These are phyloP conservation scores for Fusarium circinatum DNA, from an alignment of 2,329 filamentous ascomycete species.

Conservation along the genomic window DNA sequence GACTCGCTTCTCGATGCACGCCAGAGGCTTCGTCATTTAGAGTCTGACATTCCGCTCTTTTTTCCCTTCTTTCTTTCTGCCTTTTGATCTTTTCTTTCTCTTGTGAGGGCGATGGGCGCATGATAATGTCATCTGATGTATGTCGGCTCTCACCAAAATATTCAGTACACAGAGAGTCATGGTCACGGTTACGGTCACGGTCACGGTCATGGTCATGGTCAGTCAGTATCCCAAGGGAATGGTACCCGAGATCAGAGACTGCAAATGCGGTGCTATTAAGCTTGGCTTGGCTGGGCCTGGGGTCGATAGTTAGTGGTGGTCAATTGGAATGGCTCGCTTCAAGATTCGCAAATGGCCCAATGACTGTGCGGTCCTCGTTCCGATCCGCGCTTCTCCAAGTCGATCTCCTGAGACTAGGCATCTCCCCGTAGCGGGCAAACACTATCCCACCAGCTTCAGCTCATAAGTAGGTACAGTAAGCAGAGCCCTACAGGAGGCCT, in stretches of 20 bases:
- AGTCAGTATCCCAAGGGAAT: neutral
- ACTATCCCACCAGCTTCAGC: neutral
- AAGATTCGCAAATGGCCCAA: neutral
- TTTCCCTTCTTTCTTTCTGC: neutral
- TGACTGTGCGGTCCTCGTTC: constrained; percentile 8
- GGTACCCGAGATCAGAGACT: neutral
- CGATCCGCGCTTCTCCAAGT: constrained; percentile 16
- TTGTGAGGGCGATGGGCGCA: neutral
- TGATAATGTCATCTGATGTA: neutral
- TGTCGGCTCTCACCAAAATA: neutral
- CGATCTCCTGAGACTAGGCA: constrained; percentile 11
- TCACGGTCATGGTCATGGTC: neutral
- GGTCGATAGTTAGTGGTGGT: neutral
- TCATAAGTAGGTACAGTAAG: neutral
- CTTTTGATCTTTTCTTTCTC: neutral
- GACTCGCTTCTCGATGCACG: constrained; percentile 46
- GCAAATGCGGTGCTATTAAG: neutral
- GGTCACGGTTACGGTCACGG: neutral
- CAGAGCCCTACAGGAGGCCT: neutral
- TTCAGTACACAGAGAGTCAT: neutral
- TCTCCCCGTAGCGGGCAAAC: neutral
- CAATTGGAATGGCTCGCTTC: constrained; percentile 1
- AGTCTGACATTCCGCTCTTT: constrained; percentile 27
- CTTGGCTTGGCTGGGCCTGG: neutral
- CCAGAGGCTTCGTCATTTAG: constrained; percentile 29